Evolutionary conservation across 371 early-diverging fungal genomes (phyloP).

Genomic region (Syncephalis plumigaleata): DNA sequence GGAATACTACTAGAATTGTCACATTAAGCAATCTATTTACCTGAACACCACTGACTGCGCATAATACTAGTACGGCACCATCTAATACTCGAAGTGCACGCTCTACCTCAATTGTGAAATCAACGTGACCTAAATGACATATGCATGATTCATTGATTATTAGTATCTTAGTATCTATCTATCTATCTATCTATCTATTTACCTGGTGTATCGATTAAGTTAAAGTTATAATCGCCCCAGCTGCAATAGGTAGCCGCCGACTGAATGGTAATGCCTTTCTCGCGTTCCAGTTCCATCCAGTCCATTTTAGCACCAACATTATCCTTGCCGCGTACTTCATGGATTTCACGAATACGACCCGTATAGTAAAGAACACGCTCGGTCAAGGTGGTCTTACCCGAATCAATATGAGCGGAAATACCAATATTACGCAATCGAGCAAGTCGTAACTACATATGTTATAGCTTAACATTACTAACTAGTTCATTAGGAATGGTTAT

Average conservation of each 20-base stretch:
- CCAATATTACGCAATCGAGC: slow-evolving; percentile 75
- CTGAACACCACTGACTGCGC: slow-evolving; percentile 75
- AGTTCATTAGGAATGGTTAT: no score
- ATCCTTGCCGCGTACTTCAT: slow-evolving; percentile 94
- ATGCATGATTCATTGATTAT: neutral
- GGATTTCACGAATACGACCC: slow-evolving; percentile 89
- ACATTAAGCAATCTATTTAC: slow-evolving; percentile 9
- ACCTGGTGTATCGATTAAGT: slow-evolving; percentile 86
- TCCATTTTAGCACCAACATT: slow-evolving; percentile 98
- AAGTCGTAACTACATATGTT: no score
- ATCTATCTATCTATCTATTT: slow-evolving; percentile 4
- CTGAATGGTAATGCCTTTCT: slow-evolving; percentile 90
- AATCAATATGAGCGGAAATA: slow-evolving; percentile 97
- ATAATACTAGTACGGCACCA: slow-evolving; percentile 75
- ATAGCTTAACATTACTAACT: no score
- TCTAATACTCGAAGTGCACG: slow-evolving; percentile 80
- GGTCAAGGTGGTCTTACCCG: slow-evolving; percentile 95
- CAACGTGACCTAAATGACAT: slow-evolving; percentile 85
- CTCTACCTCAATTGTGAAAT: slow-evolving; percentile 87
- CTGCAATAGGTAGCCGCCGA: slow-evolving; percentile 73
- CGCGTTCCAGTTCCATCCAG: slow-evolving; percentile 95
- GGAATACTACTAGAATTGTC: slow-evolving; percentile 1
- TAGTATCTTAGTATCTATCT: neutral
- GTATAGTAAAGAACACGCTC: slow-evolving; percentile 94
- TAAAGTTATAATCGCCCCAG: slow-evolving; percentile 69